Percentiles rank a stretch among this genome's conserved stretches.
Conservation (phyloP, 495 filamentous ascomycete species). For the Aspergillus ellipticus region DNA sequence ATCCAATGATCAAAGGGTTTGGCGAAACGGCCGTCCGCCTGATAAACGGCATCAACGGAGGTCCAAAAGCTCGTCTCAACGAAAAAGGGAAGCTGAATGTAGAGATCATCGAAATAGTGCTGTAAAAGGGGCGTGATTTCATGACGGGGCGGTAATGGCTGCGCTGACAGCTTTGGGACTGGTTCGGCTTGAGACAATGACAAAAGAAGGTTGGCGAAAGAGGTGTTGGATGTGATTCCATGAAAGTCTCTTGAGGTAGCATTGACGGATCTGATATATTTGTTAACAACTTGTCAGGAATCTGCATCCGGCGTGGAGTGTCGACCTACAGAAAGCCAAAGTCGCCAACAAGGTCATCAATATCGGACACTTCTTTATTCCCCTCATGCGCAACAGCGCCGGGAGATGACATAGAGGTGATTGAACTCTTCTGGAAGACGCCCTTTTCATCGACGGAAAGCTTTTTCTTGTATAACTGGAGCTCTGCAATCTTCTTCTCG, state of each 20-base stretch:
- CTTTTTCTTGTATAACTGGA: slow-evolving; percentile 53
- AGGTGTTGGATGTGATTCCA: slow-evolving; percentile 77
- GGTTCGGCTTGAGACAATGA: slow-evolving; percentile 65
- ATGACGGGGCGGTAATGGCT: slow-evolving; percentile 62
- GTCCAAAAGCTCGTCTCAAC: slow-evolving; percentile 69
- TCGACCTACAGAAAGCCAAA: slow-evolving; percentile 69
- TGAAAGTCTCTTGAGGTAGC: slow-evolving; percentile 89
- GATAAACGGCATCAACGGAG: slow-evolving; percentile 76
- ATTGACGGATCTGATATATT: slow-evolving; percentile 67
- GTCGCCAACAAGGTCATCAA: slow-evolving; percentile 76
- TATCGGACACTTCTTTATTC: slow-evolving; percentile 64
- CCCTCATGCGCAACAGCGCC: slow-evolving; percentile 31
- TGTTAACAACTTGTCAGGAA: slow-evolving; percentile 11
- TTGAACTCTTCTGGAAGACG: slow-evolving; percentile 55
- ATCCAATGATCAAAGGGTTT: slow-evolving; percentile 77
- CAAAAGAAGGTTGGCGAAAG: slow-evolving; percentile 78
- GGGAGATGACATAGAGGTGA: slow-evolving; percentile 42
- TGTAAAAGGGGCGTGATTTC: slow-evolving; percentile 64
- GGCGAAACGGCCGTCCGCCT: slow-evolving; percentile 54
- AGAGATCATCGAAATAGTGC: slow-evolving; percentile 79
- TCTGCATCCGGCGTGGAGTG: neutral
- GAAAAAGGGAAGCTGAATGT: slow-evolving; percentile 74
- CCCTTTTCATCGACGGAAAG: slow-evolving; percentile 55
- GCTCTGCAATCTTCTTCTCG: slow-evolving; percentile 62
- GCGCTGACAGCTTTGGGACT: slow-evolving; percentile 53